These are phyloP conservation scores for Chaetomium globosum DNA, from an alignment of 2,329 filamentous ascomycete genomes.

Conservation along the genomic window DNA sequence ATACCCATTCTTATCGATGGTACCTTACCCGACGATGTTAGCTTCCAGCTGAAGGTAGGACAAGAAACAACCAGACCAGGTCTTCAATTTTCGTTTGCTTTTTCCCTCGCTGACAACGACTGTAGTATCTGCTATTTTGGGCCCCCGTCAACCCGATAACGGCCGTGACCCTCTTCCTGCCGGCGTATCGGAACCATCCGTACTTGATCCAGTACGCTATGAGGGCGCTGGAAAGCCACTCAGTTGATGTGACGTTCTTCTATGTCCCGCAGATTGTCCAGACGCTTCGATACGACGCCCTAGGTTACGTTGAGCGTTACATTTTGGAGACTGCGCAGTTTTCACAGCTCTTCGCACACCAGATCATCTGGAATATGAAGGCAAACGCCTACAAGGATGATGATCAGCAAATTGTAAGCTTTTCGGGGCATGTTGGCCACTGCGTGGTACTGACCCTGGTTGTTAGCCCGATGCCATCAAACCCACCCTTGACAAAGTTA, in stretches of 20 bases:
- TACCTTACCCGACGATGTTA: slow-evolving; percentile 75
- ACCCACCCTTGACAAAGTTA: slow-evolving; percentile 88
- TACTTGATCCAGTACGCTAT: slow-evolving; percentile 97
- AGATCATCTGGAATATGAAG: slow-evolving; percentile 99
- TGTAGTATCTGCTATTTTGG: slow-evolving; percentile 88
- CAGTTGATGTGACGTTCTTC: slow-evolving; percentile 97
- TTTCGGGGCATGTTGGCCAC: not conserved
- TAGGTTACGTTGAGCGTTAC: slow-evolving; percentile 95
- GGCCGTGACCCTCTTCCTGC: slow-evolving; percentile 89
- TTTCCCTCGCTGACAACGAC: slow-evolving; percentile 40
- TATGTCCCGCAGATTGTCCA: slow-evolving; percentile 99
- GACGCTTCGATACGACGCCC: slow-evolving; percentile 83
- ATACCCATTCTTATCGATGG: slow-evolving; percentile 79
- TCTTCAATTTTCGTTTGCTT: not conserved
- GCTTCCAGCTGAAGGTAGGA: slow-evolving; percentile 77
- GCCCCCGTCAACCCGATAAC: slow-evolving; percentile 88
- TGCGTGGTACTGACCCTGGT: slow-evolving; percentile 14
- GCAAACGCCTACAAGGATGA: slow-evolving; percentile 98
- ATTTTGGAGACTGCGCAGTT: slow-evolving; percentile 96
- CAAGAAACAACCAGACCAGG: not conserved
- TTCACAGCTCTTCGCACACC: slow-evolving; percentile 97
- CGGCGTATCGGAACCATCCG: slow-evolving; percentile 86
- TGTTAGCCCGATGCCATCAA: slow-evolving; percentile 82
- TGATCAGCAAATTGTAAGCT: slow-evolving; percentile 76
- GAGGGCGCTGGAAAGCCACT: slow-evolving; percentile 88